phyloP scores from a whole-genome alignment of 208 protist genomes.

The Herpetomonas muscarum region DNA sequence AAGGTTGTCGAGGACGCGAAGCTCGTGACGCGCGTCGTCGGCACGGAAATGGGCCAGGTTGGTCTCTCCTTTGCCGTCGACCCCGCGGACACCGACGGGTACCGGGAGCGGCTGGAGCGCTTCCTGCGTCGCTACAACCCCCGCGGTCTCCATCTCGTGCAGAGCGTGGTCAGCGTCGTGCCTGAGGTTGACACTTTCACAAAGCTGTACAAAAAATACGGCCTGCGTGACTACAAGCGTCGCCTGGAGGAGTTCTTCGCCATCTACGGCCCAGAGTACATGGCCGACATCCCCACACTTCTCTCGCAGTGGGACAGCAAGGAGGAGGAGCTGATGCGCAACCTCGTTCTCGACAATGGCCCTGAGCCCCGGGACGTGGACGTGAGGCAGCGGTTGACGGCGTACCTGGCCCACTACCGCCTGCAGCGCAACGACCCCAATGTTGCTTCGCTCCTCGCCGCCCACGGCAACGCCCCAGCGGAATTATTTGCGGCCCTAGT shows the following conservation, averaged over 20 bases:
- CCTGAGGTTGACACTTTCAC: constrained; percentile 75
- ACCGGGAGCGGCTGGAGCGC: constrained; percentile 40
- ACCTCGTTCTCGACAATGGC: constrained; percentile 70
- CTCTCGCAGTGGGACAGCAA: constrained; percentile 62
- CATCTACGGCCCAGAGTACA: constrained; percentile 56
- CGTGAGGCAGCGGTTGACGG: constrained; percentile 35
- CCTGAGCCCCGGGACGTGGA: constrained; percentile 60
- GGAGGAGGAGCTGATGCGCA: constrained; percentile 76
- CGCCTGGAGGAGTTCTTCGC: constrained; percentile 55
- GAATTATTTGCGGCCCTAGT: constrained; percentile 42
- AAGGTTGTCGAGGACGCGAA: constrained; percentile 58
- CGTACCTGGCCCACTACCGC: constrained; percentile 49
- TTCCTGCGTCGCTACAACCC: constrained; percentile 70
- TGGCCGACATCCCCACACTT: constrained; percentile 32
- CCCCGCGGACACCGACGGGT: constrained; percentile 42
- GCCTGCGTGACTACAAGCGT: constrained; percentile 50
- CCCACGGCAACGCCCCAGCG: constrained; percentile 5
- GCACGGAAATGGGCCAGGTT: constrained; percentile 69
- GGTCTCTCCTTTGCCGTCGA: constrained; percentile 62
- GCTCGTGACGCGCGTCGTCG: constrained; percentile 57
- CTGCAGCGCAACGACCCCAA: constrained; percentile 22
- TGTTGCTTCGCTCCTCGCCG: constrained; percentile 21
- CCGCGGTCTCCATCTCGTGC: constrained; percentile 44
- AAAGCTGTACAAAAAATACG: constrained; percentile 71
- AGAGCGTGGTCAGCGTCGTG: constrained; percentile 52